Base-by-base conservation (phyloP, 768 basidiomycete species). In the Tephrocybe rancida region DNA sequence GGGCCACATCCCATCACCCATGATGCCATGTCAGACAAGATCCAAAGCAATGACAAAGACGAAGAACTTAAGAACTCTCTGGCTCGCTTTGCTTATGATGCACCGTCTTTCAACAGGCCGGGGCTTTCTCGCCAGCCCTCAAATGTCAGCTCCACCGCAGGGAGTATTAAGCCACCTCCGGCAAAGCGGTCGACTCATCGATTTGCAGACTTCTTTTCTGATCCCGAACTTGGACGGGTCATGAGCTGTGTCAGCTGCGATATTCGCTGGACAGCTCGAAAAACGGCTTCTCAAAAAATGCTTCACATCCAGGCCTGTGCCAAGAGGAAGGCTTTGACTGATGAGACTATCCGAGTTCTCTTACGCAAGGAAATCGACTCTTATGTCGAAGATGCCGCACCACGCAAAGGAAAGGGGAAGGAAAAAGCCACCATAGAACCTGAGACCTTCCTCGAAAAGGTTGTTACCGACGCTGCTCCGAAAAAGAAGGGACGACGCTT, bases 261-360 rank as follows among this genome's bases (percentile, higher is more conserved):
- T 21, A 63, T 78, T 13, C 67, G 67, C 1, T 93, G 91, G 91
- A 92, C 88, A 3, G 70, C 81, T 11, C 77, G 80, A 49, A 94
- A 94, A 66, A 80, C 80, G 3, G 70, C 70, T 10, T 57, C 68
- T 16, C 83, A 86, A 61, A 94, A 94, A 66, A 67, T 81, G 64
- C 59, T 75, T 2, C 92, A 94, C 63, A 80, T 94, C 35, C 75
- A 76, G 44, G 71, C 74, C 5, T 94, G 92, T 65, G 82, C 87
- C 11, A 85, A 79, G 68, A 91, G 86, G 66, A 72, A 74, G 19
- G 70, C 66, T 3, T 68, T 86, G 37, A 71, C 74, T 5, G 69
- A 80, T 26, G 82, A 83, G 5, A 89, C 88, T 2, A 57, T 92
- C 27, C 66, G 68, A 2, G 54, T 71, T 24, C 73, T 89, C 22